These are phyloP conservation scores for Triglochin maritima DNA, from an alignment of 106 monocot genomes.

Conservation along the genomic window DNA sequence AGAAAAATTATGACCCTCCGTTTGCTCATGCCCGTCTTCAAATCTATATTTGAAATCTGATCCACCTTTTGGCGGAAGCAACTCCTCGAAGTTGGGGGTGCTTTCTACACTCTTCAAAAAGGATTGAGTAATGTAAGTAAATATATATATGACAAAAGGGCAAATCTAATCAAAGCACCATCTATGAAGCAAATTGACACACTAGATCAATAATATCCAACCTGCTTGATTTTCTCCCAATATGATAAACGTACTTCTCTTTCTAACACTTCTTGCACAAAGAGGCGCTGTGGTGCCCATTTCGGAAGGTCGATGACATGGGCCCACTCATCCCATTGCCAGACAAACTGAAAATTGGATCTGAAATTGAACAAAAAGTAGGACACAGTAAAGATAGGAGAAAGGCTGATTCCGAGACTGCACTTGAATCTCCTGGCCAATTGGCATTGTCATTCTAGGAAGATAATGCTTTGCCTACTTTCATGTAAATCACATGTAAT, in stretches of 20 bases:
- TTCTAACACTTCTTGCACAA: slow-evolving; percentile 94
- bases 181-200: too few relatives aligned
- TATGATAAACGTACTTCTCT: slow-evolving; percentile 87
- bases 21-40: slow-evolving; percentile 31
- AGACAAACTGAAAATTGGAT: slow-evolving; percentile 85
- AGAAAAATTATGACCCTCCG: slow-evolving; percentile 36
- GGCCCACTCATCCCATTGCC: slow-evolving; percentile 73
- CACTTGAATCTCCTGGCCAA: too few relatives aligned
- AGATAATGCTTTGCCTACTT: too few relatives aligned
- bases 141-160: not conserved
- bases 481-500: too few relatives aligned
- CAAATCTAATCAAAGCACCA: not conserved
- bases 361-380: slow-evolving; percentile 20
- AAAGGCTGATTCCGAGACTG: too few relatives aligned
- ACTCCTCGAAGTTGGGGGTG: slow-evolving; percentile 52
- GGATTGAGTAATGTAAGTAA: not conserved
- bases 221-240: slow-evolving; percentile 98
- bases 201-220: not conserved
- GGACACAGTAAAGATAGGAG: not conserved
- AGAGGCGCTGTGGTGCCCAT: slow-evolving; percentile 93
- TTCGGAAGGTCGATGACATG: slow-evolving; percentile 76
- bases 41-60: slow-evolving; percentile 47
- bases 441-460: too few relatives aligned
- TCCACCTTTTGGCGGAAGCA: slow-evolving; percentile 76
- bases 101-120: slow-evolving; percentile 67